phyloP scores from a whole-genome alignment of 495 filamentous ascomycete genomes.

The Neurospora hispaniola region DNA sequence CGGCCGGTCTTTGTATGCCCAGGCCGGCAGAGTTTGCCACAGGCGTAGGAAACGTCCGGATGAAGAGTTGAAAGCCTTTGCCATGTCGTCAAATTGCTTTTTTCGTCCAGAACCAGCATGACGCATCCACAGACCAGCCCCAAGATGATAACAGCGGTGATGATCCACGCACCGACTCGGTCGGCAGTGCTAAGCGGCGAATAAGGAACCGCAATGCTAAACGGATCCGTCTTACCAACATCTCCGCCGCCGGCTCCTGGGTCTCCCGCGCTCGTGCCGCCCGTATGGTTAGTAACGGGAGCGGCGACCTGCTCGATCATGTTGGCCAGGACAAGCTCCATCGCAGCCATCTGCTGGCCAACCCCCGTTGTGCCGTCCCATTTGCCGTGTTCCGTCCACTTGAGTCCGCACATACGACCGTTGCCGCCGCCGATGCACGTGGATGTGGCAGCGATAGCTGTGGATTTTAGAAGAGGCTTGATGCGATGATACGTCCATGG shows the following conservation, averaged over 20 bases:
- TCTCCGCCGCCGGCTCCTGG: constrained; percentile 49
- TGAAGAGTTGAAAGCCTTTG: constrained; percentile 3
- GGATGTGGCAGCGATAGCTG: constrained; percentile 53
- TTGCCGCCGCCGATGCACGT: constrained; percentile 52
- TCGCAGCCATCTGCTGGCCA: constrained; percentile 61
- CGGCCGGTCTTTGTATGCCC: neutral
- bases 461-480: constrained; percentile 50
- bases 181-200: constrained; percentile 39
- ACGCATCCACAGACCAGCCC: constrained; percentile 19
- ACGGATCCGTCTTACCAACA: constrained; percentile 20
- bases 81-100: neutral
- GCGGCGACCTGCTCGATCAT: constrained; percentile 33
- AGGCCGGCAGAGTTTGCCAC: neutral
- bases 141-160: constrained; percentile 39
- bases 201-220: constrained; percentile 7
- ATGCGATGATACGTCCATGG: constrained; percentile 51
- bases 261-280: constrained; percentile 68
- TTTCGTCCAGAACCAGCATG: constrained; percentile 31
- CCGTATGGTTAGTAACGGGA: constrained; percentile 54
- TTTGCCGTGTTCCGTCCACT: constrained; percentile 47
- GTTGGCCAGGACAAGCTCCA: constrained; percentile 55
- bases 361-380: constrained; percentile 50
- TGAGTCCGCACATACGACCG: constrained; percentile 56
- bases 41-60: neutral
- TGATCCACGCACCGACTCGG: constrained; percentile 48